Evolutionary conservation across 2,329 filamentous ascomycete species (phyloP).

Genomic region (Sporothrix brasiliensis): DNA sequence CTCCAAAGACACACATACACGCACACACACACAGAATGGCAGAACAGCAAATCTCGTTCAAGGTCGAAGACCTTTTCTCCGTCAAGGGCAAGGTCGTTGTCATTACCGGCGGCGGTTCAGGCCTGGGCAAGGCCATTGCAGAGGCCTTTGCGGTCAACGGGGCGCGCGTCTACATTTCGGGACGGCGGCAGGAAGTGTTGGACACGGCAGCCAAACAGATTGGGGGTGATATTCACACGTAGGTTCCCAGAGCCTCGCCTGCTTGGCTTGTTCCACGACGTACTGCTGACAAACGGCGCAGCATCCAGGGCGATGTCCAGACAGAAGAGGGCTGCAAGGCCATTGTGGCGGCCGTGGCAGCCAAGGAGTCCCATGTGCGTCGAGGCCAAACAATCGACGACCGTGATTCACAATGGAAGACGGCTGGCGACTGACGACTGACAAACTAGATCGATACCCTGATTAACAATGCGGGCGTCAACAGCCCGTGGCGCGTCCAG

Average conservation of each 20-base stretch:
- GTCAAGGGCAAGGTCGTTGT: conserved; percentile 47
- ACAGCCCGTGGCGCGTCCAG: conserved; percentile 36
- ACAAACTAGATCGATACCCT: conserved; percentile 38
- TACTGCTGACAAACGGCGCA: not conserved
- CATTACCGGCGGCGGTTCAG: conserved; percentile 51
- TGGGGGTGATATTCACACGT: conserved; percentile 36
- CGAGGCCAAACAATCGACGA: no score
- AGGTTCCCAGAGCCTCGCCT: not conserved
- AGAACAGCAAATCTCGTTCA: conserved; percentile 38
- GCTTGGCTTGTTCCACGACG: not conserved
- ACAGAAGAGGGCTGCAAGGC: conserved; percentile 38
- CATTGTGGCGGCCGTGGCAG: conserved; percentile 37
- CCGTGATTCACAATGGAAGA: no score
- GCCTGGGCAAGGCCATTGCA: conserved; percentile 51
- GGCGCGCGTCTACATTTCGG: conserved; percentile 52
- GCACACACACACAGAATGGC: not conserved
- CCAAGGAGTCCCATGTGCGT: conserved; percentile 37
- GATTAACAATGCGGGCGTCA: conserved; percentile 40
- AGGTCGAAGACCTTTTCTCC: conserved; percentile 44
- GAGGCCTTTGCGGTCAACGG: conserved; percentile 50
- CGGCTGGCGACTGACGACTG: not conserved
- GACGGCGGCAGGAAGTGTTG: conserved; percentile 48
- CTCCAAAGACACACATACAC: not conserved
- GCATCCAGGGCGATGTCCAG: conserved; percentile 40
- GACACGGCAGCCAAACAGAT: conserved; percentile 42